Conservation (phyloP, 2,329 filamentous ascomycete genomes). For the Monosporascus sp. region DNA sequence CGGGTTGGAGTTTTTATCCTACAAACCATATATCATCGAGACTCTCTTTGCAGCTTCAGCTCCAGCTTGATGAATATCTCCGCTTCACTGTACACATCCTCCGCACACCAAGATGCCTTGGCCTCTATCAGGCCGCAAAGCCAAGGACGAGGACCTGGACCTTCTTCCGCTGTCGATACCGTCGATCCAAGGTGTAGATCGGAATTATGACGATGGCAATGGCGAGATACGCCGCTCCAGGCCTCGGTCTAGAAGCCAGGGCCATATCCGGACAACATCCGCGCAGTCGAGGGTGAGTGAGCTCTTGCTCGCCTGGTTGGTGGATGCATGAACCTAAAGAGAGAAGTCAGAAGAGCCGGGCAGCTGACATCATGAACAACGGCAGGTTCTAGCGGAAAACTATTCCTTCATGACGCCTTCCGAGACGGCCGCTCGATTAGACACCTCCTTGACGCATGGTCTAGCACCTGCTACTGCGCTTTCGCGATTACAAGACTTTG, state of each 20-base stretch:
- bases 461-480: conserved; percentile 77
- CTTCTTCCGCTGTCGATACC: conserved; percentile 31
- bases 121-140: conserved; percentile 30
- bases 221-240: conserved; percentile 28
- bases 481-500: conserved; percentile 71
- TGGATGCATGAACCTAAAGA: background rate
- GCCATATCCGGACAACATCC: conserved; percentile 45
- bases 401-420: conserved; percentile 65
- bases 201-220: conserved; percentile 20
- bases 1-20: background rate
- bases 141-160: conserved; percentile 27
- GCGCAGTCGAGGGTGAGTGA: conserved; percentile 48
- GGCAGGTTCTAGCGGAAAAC: conserved; percentile 51
- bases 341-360: background rate
- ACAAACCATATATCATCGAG: background rate
- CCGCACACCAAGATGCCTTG: conserved; percentile 29
- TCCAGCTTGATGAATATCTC: background rate
- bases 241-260: conserved; percentile 24
- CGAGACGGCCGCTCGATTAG: conserved; percentile 71
- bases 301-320: conserved; percentile 1
- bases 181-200: conserved; percentile 25
- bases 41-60: background rate
- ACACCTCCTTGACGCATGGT: conserved; percentile 78
- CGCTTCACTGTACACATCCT: conserved; percentile 13
- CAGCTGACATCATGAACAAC: background rate